Evolutionary conservation across 495 filamentous ascomycete species (phyloP).

Genomic region (Penicillium pulvis): DNA sequence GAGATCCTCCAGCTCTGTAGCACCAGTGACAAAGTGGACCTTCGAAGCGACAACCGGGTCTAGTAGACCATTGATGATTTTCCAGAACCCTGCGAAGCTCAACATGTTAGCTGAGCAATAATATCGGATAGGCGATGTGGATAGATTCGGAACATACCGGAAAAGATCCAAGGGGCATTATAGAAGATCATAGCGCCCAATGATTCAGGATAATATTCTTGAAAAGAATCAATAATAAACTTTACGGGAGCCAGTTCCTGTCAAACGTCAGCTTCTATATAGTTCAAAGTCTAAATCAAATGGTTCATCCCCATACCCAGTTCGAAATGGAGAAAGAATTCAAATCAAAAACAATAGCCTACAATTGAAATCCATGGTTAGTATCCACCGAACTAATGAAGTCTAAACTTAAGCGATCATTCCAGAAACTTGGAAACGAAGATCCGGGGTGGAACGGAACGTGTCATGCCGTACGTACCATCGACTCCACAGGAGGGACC

Average conservation of each 20-base stretch:
- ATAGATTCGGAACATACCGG: conserved; percentile 50
- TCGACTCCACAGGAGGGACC: conserved; percentile 76
- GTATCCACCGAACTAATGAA: not conserved
- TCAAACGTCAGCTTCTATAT: not conserved
- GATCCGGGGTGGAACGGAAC: not conserved
- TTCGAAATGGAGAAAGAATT: conserved; percentile 86
- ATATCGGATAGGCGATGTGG: not conserved
- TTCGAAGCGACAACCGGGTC: conserved; percentile 95
- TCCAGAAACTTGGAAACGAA: not conserved
- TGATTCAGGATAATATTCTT: conserved; percentile 92
- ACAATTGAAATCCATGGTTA: not conserved
- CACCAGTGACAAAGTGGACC: conserved; percentile 85
- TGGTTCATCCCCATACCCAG: conserved; percentile 60
- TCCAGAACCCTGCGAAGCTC: conserved; percentile 64
- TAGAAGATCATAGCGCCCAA: conserved; percentile 86
- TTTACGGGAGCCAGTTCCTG: conserved; percentile 91
- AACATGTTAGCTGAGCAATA: not conserved
- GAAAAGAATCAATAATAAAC: conserved; percentile 96
- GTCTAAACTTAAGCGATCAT: not conserved
- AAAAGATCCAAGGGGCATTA: conserved; percentile 93
- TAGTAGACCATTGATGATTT: conserved; percentile 86
- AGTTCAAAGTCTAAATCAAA: not conserved
- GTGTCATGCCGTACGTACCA: conserved; percentile 47
- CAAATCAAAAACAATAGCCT: conserved; percentile 92
- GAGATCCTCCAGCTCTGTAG: conserved; percentile 72